Conservation (phyloP, 1,284 basidiomycete genomes). For the Hortiboletus rubellus region DNA sequence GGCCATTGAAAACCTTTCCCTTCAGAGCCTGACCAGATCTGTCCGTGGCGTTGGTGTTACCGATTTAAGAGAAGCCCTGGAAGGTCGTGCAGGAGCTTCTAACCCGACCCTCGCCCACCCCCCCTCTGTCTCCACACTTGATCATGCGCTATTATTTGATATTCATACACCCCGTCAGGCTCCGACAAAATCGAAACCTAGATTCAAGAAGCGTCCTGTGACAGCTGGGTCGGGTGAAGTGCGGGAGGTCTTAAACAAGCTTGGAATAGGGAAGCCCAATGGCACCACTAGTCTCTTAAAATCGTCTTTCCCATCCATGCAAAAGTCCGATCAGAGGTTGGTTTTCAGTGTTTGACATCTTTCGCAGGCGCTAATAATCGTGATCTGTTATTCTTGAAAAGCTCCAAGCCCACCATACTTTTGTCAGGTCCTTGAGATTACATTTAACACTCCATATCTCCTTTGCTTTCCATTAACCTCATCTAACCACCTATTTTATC, state of each 20-base stretch:
- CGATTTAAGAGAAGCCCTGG: constrained; percentile 83
- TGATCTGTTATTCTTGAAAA: constrained; percentile 9
- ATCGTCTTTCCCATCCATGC: constrained; percentile 59
- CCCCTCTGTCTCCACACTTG: constrained; percentile 73
- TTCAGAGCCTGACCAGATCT: constrained; percentile 76
- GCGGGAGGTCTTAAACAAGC: constrained; percentile 70
- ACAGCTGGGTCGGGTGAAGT: constrained; percentile 67
- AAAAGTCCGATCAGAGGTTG: constrained; percentile 43
- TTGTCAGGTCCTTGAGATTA: constrained; percentile 16
- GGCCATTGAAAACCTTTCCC: constrained; percentile 85
- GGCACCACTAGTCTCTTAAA: constrained; percentile 59
- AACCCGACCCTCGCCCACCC: constrained; percentile 64
- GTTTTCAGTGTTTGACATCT: constrained; percentile 13
- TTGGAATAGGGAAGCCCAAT: constrained; percentile 74
- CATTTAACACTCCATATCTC: constrained; percentile 10
- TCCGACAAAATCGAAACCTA: constrained; percentile 54
- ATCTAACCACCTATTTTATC: constrained; percentile 9
- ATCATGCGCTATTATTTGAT: constrained; percentile 59
- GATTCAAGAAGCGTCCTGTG: constrained; percentile 51
- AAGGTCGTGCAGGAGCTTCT: constrained; percentile 77
- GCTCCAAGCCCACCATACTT: constrained; percentile 14
- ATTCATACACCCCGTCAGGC: constrained; percentile 38
- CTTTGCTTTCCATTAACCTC: constrained; percentile 1
- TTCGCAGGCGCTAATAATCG: constrained; percentile 2
- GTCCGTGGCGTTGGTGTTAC: constrained; percentile 79